phyloP scores from a whole-genome alignment of 352 stramenopile species.

The Globisporangium parvum region DNA sequence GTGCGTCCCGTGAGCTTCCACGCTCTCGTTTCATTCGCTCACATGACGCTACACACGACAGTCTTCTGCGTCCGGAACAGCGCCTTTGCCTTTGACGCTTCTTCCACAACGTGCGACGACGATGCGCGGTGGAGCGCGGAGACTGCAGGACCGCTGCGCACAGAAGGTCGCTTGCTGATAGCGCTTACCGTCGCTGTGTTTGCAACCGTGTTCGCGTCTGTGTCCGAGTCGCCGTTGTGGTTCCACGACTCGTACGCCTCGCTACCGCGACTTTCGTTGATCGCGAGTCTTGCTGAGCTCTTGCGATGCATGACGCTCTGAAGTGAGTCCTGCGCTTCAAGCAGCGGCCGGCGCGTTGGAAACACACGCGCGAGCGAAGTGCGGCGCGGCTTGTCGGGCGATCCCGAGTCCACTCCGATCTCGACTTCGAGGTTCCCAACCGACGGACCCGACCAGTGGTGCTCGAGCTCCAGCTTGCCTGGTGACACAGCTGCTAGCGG shows the following conservation, averaged over 20 bases:
- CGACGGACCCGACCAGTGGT: background rate
- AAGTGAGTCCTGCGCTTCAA: conserved; percentile 37
- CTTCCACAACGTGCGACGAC: conserved; percentile 1
- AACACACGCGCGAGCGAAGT: conserved; percentile 5
- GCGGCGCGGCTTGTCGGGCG: background rate
- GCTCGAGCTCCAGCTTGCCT: background rate
- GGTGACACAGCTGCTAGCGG: background rate
- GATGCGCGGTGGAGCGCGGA: conserved; percentile 1
- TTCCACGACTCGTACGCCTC: conserved; percentile 1
- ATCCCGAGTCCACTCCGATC: background rate
- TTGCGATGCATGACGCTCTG: conserved; percentile 18
- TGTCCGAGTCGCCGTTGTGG: background rate
- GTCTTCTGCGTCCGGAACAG: conserved; percentile 14
- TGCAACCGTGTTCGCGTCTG: background rate
- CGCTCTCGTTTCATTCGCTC: background rate
- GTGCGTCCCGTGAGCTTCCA: background rate
- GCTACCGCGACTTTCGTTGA: background rate
- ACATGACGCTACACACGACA: conserved; percentile 26
- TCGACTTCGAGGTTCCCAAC: conserved; percentile 1
- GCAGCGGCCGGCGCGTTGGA: conserved; percentile 20
- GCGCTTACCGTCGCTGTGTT: background rate
- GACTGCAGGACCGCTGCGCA: background rate
- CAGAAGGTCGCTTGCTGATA: background rate
- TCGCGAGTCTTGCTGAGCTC: conserved; percentile 9
- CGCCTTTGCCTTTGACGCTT: background rate